These are phyloP conservation scores for Yarrowia sp. DNA, from an alignment of 805 yeast species.

Conservation along the genomic window DNA sequence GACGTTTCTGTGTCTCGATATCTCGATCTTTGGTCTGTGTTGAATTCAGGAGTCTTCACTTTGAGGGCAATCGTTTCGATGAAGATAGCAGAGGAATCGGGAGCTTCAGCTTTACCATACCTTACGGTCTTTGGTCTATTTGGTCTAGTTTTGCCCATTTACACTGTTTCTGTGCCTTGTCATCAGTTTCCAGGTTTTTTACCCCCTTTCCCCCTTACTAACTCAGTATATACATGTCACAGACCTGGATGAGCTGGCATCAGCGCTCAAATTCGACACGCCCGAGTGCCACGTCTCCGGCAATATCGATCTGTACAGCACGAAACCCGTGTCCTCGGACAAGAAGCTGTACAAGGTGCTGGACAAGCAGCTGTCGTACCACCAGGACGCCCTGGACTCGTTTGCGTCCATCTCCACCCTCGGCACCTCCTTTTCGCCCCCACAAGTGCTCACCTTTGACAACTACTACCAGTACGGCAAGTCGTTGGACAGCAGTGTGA, in stretches of 20 bases:
- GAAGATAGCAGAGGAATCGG: too few relatives aligned
- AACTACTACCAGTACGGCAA: slow-evolving; percentile 34
- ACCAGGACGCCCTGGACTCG: slow-evolving; percentile 43
- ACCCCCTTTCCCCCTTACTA: not conserved
- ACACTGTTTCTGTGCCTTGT: not conserved
- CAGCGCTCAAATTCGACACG: slow-evolving; percentile 79
- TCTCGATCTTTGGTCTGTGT: too few relatives aligned
- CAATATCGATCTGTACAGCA: slow-evolving; percentile 91
- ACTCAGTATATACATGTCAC: slow-evolving; percentile 86
- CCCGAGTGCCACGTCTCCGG: slow-evolving; percentile 80
- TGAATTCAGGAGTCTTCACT: too few relatives aligned
- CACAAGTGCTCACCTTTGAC: slow-evolving; percentile 44
- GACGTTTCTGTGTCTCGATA: too few relatives aligned
- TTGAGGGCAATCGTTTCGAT: too few relatives aligned
- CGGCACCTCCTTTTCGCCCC: slow-evolving; percentile 44
- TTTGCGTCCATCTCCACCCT: slow-evolving; percentile 38
- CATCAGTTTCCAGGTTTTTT: too few relatives aligned
- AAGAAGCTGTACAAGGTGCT: slow-evolving; percentile 85
- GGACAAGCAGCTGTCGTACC: slow-evolving; percentile 72
- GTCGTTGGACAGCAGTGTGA: slow-evolving; percentile 23
- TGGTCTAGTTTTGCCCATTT: not conserved
- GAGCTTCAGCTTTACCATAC: too few relatives aligned
- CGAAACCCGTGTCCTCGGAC: slow-evolving; percentile 91
- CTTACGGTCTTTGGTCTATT: too few relatives aligned
- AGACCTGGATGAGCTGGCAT: slow-evolving; percentile 90